Percentiles rank a stretch among this genome's conserved stretches.
Evolutionary conservation across 306 rosid species (phyloP).

Genomic region (Sicyos edulis): DNA sequence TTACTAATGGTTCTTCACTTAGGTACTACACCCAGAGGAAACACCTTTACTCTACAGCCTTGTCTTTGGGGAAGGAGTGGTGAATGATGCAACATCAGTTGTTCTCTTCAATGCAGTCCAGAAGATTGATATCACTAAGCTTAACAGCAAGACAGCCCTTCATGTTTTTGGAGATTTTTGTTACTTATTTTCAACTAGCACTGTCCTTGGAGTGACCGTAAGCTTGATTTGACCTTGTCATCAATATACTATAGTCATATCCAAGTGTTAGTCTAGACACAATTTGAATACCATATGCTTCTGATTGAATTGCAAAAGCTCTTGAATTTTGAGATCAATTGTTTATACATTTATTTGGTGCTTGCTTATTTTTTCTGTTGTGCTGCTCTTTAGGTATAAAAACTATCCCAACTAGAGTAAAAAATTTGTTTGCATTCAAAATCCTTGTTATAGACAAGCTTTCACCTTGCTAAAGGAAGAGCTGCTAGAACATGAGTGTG

Average conservation of each 20-base stretch:
- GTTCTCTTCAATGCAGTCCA: conserved; percentile 30
- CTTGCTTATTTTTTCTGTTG: neutral
- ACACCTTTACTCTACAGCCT: too few species aligned
- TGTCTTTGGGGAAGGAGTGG: too few species aligned
- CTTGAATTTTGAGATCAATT: neutral
- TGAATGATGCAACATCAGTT: too few species aligned
- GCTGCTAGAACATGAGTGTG: neutral
- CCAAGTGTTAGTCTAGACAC: neutral
- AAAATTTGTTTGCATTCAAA: neutral
- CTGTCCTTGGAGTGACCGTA: conserved; percentile 64
- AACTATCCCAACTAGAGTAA: neutral
- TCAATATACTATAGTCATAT: neutral
- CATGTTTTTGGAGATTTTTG: conserved; percentile 56
- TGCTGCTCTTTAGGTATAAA: neutral
- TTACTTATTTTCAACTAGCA: conserved; percentile 71
- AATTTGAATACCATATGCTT: neutral
- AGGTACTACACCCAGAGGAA: too few species aligned
- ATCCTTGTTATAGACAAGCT: neutral
- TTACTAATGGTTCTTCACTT: conserved; percentile 41
- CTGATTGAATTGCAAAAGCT: neutral
- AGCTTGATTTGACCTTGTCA: conserved; percentile 26
- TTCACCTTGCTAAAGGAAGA: too few species aligned
- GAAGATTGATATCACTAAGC: conserved; percentile 53
- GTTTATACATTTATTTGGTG: neutral
- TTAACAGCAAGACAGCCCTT: conserved; percentile 25